phyloP scores from a whole-genome alignment of 1,284 basidiomycete species.

The Naganishia sp. region DNA sequence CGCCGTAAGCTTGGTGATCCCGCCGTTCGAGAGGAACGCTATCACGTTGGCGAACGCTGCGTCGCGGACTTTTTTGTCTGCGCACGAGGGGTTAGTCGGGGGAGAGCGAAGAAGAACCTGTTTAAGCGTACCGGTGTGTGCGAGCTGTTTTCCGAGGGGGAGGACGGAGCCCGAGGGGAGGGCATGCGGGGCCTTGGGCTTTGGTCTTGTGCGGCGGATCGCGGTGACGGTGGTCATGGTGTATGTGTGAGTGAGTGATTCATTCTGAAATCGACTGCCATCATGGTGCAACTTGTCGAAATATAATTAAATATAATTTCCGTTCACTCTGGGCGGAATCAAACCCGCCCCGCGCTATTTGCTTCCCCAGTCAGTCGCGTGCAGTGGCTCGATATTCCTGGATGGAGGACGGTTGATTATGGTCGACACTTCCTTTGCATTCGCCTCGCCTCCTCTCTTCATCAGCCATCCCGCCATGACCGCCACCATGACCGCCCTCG shows the following conservation, averaged over 20 bases:
- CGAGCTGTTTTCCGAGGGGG: conserved; percentile 84
- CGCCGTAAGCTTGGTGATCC: conserved; percentile 38
- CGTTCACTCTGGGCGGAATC: too few relatives aligned
- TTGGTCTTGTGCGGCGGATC: conserved; percentile 23
- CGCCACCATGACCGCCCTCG: conserved; percentile 14
- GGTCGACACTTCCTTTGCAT: too few relatives aligned
- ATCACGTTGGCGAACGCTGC: conserved; percentile 78
- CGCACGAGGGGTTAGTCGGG: conserved; percentile 31
- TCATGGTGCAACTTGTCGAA: too few relatives aligned
- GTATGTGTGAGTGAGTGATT: background rate
- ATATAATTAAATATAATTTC: too few relatives aligned
- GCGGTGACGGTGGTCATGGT: conserved; percentile 17
- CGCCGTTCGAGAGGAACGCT: conserved; percentile 69
- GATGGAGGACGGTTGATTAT: too few relatives aligned
- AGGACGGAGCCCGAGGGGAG: conserved; percentile 36
- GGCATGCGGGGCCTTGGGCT: conserved; percentile 19
- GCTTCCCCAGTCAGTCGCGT: background rate
- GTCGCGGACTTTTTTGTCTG: conserved; percentile 86
- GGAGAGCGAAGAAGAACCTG: conserved; percentile 24
- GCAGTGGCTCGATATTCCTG: conserved; percentile 12
- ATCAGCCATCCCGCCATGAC: conserved; percentile 8
- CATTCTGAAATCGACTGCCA: too few relatives aligned
- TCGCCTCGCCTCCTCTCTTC: background rate
- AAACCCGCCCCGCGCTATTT: background rate
- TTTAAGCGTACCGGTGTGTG: conserved; percentile 71